Percentiles rank a stretch among this genome's conserved stretches.
Conservation (phyloP, 345 rosid species). For the Pugionium cornutum region DNA sequence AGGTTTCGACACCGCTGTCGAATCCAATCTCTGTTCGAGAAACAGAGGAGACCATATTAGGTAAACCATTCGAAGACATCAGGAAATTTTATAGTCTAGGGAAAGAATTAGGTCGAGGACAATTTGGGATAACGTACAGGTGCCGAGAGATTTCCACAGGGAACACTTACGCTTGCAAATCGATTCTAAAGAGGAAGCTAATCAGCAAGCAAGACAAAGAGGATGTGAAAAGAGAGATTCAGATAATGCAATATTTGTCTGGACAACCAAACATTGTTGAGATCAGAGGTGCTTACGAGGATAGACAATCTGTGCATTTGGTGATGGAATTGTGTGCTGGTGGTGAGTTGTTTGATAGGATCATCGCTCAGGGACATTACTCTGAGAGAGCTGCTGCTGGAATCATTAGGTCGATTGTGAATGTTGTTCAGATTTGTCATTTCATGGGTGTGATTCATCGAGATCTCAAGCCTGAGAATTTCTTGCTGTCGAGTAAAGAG, state of each 20-base stretch:
- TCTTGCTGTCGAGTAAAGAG: conserved; percentile 54
- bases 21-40: conserved; percentile 28
- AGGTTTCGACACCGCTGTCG: conserved; percentile 21
- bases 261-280: conserved; percentile 10
- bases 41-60: conserved; percentile 30
- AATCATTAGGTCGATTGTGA: conserved; percentile 26
- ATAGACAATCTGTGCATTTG: background rate
- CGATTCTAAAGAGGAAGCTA: conserved; percentile 10
- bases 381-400: conserved; percentile 1
- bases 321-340: conserved; percentile 3
- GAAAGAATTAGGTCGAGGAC: background rate
- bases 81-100: background rate
- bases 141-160: conserved; percentile 1
- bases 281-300: conserved; percentile 4
- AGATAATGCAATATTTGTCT: background rate
- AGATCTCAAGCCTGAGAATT: conserved; percentile 78
- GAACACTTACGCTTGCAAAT: conserved; percentile 5
- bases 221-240: conserved; percentile 4
- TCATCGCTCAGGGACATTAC: background rate
- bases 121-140: background rate
- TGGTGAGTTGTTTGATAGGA: background rate
- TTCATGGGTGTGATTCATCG: conserved; percentile 77
- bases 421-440: conserved; percentile 66
- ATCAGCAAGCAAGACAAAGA: background rate
- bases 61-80: conserved; percentile 6